These are phyloP conservation scores for Sclerotinia subarctica DNA, from an alignment of 2,329 filamentous ascomycete species.

Conservation along the genomic window DNA sequence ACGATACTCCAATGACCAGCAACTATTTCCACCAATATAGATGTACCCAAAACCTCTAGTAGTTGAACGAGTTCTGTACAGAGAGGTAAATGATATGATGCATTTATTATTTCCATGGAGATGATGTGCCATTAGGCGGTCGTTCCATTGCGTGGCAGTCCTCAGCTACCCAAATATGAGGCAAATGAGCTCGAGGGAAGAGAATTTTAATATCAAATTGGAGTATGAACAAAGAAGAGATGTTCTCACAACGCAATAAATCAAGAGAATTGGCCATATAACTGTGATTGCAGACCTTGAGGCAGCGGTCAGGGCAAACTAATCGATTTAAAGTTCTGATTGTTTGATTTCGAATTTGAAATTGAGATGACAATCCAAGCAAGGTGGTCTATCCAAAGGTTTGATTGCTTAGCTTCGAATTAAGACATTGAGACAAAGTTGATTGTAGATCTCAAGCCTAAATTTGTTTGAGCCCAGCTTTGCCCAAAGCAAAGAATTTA, in stretches of 20 bases:
- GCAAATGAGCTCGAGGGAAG: background rate
- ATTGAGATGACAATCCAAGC: background rate
- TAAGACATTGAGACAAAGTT: background rate
- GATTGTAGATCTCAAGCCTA: background rate
- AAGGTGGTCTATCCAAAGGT: background rate
- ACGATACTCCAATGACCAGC: no score
- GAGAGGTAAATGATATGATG: no score
- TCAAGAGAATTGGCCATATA: background rate
- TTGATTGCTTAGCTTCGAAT: background rate
- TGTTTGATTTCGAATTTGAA: background rate
- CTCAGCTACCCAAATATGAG: background rate
- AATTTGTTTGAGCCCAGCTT: rapidly evolving
- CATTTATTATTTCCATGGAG: background rate
- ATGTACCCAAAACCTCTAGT: no score
- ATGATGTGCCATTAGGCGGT: background rate
- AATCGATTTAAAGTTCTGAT: background rate
- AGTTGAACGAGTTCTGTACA: no score
- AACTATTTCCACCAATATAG: no score
- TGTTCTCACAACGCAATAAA: no score
- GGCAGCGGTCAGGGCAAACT: background rate
- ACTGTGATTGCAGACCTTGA: background rate
- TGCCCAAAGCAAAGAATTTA: background rate
- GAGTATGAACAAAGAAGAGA: no score
- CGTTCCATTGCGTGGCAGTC: background rate
- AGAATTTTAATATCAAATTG: no score